These are phyloP conservation scores for Kwoniella dejecticola DNA, from an alignment of 768 basidiomycete species.

Conservation along the genomic window DNA sequence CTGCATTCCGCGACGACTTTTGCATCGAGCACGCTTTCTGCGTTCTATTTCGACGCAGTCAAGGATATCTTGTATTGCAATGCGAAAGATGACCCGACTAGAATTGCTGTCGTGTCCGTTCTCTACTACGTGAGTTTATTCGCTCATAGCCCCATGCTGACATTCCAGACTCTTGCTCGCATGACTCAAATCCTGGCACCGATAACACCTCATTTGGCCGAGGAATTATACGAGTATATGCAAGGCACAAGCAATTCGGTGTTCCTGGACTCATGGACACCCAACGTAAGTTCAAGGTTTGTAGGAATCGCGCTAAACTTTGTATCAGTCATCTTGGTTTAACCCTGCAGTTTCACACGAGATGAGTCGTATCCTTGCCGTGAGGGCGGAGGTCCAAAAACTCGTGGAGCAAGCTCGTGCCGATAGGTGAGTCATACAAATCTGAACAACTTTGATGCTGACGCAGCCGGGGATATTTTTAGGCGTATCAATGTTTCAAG, in stretches of 20 bases:
- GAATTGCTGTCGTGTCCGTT: constrained; percentile 70
- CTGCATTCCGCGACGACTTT: constrained; percentile 73
- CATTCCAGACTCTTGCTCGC: constrained; percentile 66
- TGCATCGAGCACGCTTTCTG: constrained; percentile 78
- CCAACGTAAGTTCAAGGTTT: constrained; percentile 62
- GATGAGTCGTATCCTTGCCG: constrained; percentile 66
- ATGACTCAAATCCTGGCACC: constrained; percentile 77
- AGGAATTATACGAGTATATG: constrained; percentile 69
- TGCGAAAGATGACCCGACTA: constrained; percentile 59
- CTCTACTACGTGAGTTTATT: constrained; percentile 64
- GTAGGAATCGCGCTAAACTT: neutral
- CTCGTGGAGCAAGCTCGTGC: constrained; percentile 75
- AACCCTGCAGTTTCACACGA: constrained; percentile 64
- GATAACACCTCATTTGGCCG: constrained; percentile 84
- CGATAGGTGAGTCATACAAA: constrained; percentile 69
- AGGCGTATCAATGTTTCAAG: constrained; percentile 7
- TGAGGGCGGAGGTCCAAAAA: constrained; percentile 66
- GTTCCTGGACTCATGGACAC: constrained; percentile 71
- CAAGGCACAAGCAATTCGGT: constrained; percentile 59
- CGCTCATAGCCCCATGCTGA: neutral
- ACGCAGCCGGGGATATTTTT: constrained; percentile 57
- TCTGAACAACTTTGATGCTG: no score
- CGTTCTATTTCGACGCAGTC: constrained; percentile 86
- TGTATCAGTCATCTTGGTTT: constrained; percentile 66
- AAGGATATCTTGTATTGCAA: constrained; percentile 88